Evolutionary conservation across 2,329 filamentous ascomycete species (phyloP).

Genomic region (Pleomassaria siparia): DNA sequence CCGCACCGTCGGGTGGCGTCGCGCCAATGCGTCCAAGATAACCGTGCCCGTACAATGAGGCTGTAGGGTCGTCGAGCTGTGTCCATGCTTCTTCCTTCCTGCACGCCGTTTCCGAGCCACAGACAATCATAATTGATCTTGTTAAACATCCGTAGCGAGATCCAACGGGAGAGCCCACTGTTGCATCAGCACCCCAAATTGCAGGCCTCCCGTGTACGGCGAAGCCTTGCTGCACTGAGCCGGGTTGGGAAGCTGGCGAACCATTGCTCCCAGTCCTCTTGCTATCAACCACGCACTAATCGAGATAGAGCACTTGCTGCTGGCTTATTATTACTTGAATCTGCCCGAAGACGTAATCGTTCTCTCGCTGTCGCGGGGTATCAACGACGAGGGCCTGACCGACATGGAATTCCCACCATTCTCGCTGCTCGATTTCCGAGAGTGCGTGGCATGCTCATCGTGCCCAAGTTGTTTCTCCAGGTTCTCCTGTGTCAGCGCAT

Average conservation of each 20-base stretch:
- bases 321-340: constrained; percentile 12
- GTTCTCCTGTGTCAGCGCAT: constrained; percentile 40
- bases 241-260: neutral
- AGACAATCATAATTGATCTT: constrained; percentile 1
- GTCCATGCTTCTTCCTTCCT: neutral
- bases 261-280: neutral
- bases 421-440: constrained; percentile 12
- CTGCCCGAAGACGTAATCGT: constrained; percentile 22
- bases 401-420: constrained; percentile 3
- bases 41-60: constrained; percentile 14
- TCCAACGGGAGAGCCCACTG: neutral
- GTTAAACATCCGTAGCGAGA: neutral
- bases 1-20: neutral
- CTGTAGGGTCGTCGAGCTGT: constrained; percentile 13
- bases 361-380: constrained; percentile 27
- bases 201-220: neutral
- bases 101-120: constrained; percentile 6
- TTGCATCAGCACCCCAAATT: neutral
- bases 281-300: too few relatives aligned
- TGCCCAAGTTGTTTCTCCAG: constrained; percentile 34
- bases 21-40: constrained; percentile 7
- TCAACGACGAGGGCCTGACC: constrained; percentile 23
- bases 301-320: neutral
- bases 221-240: neutral
- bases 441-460: constrained; percentile 22